Percentiles rank a stretch among this genome's conserved stretches.
phyloP scores from a whole-genome alignment of 2,329 filamentous ascomycete genomes.

The Venturia oleaginea region DNA sequence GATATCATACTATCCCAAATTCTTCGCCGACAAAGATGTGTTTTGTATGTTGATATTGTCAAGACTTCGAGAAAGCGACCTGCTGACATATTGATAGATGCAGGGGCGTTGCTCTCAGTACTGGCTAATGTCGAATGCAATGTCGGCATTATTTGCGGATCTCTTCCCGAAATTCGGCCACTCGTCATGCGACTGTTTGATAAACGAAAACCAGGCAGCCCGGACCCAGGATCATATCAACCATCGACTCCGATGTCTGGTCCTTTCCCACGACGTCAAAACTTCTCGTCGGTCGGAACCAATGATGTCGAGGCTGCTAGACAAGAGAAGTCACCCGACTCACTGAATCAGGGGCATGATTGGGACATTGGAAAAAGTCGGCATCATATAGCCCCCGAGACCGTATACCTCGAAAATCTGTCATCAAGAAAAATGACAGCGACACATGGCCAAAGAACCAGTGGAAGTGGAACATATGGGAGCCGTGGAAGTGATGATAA shows the following conservation, averaged over 20 bases:
- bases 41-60: background rate
- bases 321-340: background rate
- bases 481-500: background rate
- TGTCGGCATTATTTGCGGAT: slow-evolving; percentile 1
- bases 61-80: background rate
- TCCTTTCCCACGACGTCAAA: background rate
- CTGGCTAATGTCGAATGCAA: background rate
- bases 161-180: slow-evolving; percentile 1
- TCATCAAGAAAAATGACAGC: background rate
- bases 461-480: background rate
- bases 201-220: background rate
- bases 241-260: background rate
- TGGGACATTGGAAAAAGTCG: background rate
- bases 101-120: background rate
- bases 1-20: background rate
- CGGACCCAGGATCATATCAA: background rate
- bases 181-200: background rate
- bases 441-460: background rate
- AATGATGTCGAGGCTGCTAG: background rate
- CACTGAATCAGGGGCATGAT: background rate
- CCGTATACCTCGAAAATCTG: background rate
- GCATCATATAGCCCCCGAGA: background rate
- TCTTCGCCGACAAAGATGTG: background rate
- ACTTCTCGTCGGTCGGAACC: background rate
- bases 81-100: background rate